Percentiles rank a stretch among this genome's conserved stretches.
phyloP scores from a whole-genome alignment of 2,329 filamentous ascomycete species.

The Periconia sp. region DNA sequence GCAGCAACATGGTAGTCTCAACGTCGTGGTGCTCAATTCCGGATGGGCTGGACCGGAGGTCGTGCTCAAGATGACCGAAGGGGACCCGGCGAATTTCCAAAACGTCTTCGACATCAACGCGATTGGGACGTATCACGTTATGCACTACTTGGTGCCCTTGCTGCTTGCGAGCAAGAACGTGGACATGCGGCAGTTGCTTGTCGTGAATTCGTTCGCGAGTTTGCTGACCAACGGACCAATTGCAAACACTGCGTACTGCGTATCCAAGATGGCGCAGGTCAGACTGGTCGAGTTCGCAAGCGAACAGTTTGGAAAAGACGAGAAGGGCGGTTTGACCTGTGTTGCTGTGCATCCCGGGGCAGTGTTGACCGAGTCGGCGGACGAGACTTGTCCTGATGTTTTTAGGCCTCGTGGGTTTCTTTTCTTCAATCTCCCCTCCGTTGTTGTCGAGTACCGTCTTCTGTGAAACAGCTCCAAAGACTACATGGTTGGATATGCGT shows the following conservation, averaged over 20 bases:
- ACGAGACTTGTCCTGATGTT: slow-evolving; percentile 25
- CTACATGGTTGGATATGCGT: not conserved
- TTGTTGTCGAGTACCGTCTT: not conserved
- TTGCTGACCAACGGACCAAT: slow-evolving; percentile 43
- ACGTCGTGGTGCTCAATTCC: slow-evolving; percentile 44
- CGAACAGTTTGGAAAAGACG: slow-evolving; percentile 24
- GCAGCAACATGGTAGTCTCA: slow-evolving; percentile 21
- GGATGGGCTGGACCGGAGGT: slow-evolving; percentile 39
- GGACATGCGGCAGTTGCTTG: slow-evolving; percentile 26
- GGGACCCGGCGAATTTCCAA: slow-evolving; percentile 35
- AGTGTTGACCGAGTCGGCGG: slow-evolving; percentile 33
- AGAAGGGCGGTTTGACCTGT: slow-evolving; percentile 17
- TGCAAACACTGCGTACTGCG: slow-evolving; percentile 40
- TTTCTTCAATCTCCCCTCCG: not conserved
- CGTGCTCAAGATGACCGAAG: slow-evolving; percentile 35
- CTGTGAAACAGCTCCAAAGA: not conserved
- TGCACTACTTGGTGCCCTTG: slow-evolving; percentile 39
- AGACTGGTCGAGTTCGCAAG: slow-evolving; percentile 27
- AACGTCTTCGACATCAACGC: slow-evolving; percentile 42
- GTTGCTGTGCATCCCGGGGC: slow-evolving; percentile 35
- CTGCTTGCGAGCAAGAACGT: slow-evolving; percentile 14
- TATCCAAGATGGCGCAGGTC: slow-evolving; percentile 33
- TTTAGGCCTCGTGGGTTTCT: slow-evolving; percentile 24
- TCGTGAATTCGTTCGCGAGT: slow-evolving; percentile 31
- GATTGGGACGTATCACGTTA: slow-evolving; percentile 41